These are phyloP conservation scores for Cryptococcus sp. DNA, from an alignment of 1,284 basidiomycete genomes.

Conservation along the genomic window DNA sequence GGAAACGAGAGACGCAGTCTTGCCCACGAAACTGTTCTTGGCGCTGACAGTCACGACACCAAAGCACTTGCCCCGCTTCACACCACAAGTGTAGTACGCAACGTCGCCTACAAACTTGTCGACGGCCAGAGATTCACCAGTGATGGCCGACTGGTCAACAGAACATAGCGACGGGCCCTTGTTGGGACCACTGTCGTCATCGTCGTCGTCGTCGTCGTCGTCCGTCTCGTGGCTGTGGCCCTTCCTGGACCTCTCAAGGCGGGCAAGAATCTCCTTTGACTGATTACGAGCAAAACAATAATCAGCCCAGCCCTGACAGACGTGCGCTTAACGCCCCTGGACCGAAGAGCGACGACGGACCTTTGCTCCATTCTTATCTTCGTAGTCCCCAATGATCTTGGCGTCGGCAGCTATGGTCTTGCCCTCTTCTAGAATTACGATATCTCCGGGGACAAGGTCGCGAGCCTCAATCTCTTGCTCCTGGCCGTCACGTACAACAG, in stretches of 20 bases:
- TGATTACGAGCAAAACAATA: neutral
- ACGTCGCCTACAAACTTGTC: constrained; percentile 58
- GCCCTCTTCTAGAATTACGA: constrained; percentile 54
- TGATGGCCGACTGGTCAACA: constrained; percentile 57
- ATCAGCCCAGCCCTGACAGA: neutral
- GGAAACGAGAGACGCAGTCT: constrained; percentile 31
- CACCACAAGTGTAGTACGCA: constrained; percentile 52
- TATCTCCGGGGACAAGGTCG: constrained; percentile 58
- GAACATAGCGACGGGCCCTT: constrained; percentile 56
- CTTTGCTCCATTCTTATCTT: constrained; percentile 50
- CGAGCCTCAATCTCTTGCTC: constrained; percentile 57
- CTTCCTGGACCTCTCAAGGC: constrained; percentile 17
- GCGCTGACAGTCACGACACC: constrained; percentile 54
- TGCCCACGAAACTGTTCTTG: constrained; percentile 54
- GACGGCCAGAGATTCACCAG: constrained; percentile 57
- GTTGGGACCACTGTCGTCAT: constrained; percentile 43
- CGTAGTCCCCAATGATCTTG: constrained; percentile 54
- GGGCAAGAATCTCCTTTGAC: constrained; percentile 26
- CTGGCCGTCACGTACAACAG: constrained; percentile 53
- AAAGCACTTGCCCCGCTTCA: constrained; percentile 57
- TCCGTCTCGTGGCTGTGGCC: constrained; percentile 5
- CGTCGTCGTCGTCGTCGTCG: constrained; percentile 35
- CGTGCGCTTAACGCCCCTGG: too few species aligned
- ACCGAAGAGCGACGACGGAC: constrained; percentile 14
- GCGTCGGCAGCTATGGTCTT: constrained; percentile 57